These are phyloP conservation scores for Pyrus pyrifolia DNA, from an alignment of 306 rosid species.

Conservation along the genomic window DNA sequence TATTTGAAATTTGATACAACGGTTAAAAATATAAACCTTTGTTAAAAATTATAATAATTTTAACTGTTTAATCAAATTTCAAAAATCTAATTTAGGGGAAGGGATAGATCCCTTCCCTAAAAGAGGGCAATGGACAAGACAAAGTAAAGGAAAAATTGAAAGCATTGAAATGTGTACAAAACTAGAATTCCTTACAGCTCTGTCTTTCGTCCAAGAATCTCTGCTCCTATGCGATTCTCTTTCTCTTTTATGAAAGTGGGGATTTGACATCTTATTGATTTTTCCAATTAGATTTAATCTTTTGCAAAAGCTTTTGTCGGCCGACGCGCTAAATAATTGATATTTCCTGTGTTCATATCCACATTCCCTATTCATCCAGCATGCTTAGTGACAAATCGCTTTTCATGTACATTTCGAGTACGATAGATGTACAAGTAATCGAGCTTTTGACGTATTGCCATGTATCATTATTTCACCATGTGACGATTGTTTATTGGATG, in stretches of 20 bases:
- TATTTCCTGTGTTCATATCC: constrained; percentile 21
- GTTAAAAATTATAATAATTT: no score
- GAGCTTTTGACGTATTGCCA: background rate
- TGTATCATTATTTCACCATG: background rate
- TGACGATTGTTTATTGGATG: no score
- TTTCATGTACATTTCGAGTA: constrained; percentile 12
- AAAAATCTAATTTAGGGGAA: no score
- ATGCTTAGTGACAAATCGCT: constrained; percentile 14
- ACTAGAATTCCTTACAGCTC: constrained; percentile 33
- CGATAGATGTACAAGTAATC: background rate
- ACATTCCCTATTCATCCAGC: constrained; percentile 20
- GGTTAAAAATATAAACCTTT: fast-evolving
- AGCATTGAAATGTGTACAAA: constrained; percentile 30
- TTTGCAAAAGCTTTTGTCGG: constrained; percentile 25
- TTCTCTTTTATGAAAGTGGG: constrained; percentile 36
- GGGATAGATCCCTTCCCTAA: background rate
- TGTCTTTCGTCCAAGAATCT: constrained; percentile 40
- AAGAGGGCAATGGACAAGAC: constrained; percentile 14
- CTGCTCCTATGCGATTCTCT: constrained; percentile 17
- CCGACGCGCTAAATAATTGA: constrained; percentile 12
- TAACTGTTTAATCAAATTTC: no score
- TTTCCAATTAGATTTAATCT: constrained; percentile 2
- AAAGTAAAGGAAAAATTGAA: constrained; percentile 15
- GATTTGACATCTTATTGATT: constrained; percentile 29
- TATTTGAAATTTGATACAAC: no score